A percentile compares a stretch with the other conserved stretches of the same genome.
These are phyloP conservation scores for Neonectria ditissima DNA, from an alignment of 2,329 filamentous ascomycete species.

Conservation along the genomic window DNA sequence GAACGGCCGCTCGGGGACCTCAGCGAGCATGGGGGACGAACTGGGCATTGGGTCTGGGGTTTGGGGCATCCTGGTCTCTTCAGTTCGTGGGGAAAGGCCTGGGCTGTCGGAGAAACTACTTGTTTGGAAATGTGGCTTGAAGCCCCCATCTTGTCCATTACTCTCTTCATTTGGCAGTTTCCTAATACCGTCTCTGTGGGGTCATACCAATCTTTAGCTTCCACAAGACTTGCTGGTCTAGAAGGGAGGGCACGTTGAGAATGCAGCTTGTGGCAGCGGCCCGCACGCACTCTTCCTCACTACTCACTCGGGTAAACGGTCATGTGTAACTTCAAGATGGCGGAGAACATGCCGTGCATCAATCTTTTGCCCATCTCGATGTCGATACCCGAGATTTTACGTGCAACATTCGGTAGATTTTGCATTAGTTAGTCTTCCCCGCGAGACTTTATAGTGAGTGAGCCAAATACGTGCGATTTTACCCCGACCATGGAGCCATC, in stretches of 20 bases:
- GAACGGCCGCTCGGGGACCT: conserved; percentile 14
- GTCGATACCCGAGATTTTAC: background rate
- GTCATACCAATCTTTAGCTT: background rate
- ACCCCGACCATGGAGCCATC: too few relatives aligned
- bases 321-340: background rate
- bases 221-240: too few relatives aligned
- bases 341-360: background rate
- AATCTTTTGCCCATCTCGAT: background rate
- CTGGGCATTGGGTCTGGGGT: too few relatives aligned
- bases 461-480: too few relatives aligned
- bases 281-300: too few relatives aligned
- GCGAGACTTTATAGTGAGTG: too few relatives aligned
- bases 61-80: background rate
- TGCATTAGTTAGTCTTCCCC: too few relatives aligned
- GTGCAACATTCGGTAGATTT: too few relatives aligned
- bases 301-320: too few relatives aligned
- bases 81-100: background rate
- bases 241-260: background rate
- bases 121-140: background rate
- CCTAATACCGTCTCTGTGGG: background rate
- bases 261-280: background rate
- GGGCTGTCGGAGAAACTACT: too few relatives aligned
- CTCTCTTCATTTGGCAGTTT: background rate
- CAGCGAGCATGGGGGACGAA: conserved; percentile 7
- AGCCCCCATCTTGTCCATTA: too few relatives aligned